Evolutionary conservation across 2,329 filamentous ascomycete species (phyloP).

Genomic region (Geosmithia morbida): DNA sequence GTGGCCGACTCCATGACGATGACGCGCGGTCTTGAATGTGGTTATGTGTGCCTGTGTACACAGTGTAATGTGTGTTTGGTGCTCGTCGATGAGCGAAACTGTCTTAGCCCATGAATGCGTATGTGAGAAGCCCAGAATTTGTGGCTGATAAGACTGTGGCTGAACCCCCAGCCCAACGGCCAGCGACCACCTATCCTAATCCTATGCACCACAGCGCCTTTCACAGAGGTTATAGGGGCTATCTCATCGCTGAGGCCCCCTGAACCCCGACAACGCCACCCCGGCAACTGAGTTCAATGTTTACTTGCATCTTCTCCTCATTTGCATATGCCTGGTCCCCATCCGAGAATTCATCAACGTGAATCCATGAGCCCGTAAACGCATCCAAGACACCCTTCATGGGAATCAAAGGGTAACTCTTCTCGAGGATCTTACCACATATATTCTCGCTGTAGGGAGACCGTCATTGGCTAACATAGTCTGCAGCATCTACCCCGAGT

Average conservation of each 20-base stretch:
- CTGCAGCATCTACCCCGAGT: constrained; percentile 72
- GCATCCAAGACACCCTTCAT: constrained; percentile 19
- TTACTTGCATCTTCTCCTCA: neutral
- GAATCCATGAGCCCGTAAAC: neutral
- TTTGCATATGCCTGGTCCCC: neutral
- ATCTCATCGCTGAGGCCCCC: neutral
- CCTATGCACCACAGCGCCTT: neutral
- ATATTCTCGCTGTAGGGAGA: neutral
- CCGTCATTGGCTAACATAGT: constrained; percentile 6
- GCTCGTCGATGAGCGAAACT: neutral
- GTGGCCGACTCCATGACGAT: constrained; percentile 26
- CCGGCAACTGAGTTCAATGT: neutral
- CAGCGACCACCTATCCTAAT: too few relatives aligned
- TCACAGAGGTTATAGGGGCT: neutral
- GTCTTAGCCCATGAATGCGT: neutral
- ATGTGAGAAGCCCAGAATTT: neutral
- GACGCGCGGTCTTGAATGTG: neutral
- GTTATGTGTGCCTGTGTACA: neutral
- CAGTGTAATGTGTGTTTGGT: neutral
- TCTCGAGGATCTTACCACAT: neutral
- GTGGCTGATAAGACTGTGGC: neutral
- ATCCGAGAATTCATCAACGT: neutral
- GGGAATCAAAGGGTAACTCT: constrained; percentile 49
- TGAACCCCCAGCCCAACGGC: neutral
- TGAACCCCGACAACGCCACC: neutral